Base-by-base conservation (phyloP, 1,139 yeast genomes). In the Komagataea norvegica region DNA sequence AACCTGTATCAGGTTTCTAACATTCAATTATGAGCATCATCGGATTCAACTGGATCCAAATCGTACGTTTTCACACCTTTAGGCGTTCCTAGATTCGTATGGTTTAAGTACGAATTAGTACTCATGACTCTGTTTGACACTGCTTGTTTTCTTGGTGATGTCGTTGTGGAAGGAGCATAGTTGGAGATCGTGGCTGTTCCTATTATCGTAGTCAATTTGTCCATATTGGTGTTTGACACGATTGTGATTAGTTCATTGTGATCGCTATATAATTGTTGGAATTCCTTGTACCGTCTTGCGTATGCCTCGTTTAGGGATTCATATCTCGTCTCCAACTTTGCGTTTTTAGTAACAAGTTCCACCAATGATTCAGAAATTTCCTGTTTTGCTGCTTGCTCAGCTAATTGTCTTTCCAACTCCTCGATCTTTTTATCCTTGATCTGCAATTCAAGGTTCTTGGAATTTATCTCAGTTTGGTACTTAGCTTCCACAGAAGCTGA, bases 101-200 rank as follows among this genome's bases (percentile, higher is more conserved):
- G 48, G 36, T 29, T 46, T 42, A 42, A 38, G 41, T 45, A 53
- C 9, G 54, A 55, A 41, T 44, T 52, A 29, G 43, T 61, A 46
- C 44, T 58, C 43, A 45, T 48, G 25, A 44, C 57, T 36, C 51
- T 55, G 46, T 23, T 59, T 34, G 34, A 19, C 17, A 38, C 40
- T 28, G 29, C 35, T 41, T 35, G 28, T 29, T 22, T 21, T 44
- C 41, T 24, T 28, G 15, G 34, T 38, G 38, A 27, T 32, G 31
- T 19, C 8, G 15, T 14, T 15, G 33, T 23, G 6, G 34, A 36
- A 6, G 18, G 7, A 7, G 36, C 20, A 13, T 31, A 28, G 31
- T 38, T 43, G 9, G 63, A 49, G 41, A 62, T 42, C 1, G 64
- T 48, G 3, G 63, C 53, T 9, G 62, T 47, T 2, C 64, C 60